phyloP scores from a whole-genome alignment of 805 yeast species.

The Priceomyces carsonii region DNA sequence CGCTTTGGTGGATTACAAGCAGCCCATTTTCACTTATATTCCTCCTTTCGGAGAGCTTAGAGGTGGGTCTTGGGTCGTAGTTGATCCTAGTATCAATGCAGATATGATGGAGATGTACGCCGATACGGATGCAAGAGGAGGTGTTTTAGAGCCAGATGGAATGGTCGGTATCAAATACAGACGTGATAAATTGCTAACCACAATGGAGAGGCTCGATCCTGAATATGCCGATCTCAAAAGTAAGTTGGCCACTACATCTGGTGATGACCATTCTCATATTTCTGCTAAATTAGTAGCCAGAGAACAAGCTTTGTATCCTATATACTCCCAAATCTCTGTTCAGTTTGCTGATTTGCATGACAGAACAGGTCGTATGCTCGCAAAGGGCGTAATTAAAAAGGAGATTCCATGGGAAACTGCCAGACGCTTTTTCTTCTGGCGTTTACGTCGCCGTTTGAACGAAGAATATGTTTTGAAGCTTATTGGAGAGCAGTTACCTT shows the following conservation, averaged over 20 bases:
- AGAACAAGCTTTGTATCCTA: constrained; percentile 78
- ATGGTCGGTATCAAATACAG: constrained; percentile 98
- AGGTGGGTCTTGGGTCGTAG: constrained; percentile 99
- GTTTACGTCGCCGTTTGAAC: constrained; percentile 91
- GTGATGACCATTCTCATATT: constrained; percentile 67
- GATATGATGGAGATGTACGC: constrained; percentile 99
- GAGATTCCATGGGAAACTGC: constrained; percentile 84
- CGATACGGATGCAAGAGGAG: constrained; percentile 92
- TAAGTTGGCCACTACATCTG: constrained; percentile 53
- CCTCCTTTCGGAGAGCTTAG: constrained; percentile 98
- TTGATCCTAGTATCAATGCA: constrained; percentile 94
- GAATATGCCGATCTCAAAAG: constrained; percentile 68
- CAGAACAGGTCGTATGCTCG: constrained; percentile 95
- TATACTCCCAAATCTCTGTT: constrained; percentile 87
- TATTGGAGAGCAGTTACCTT: constrained; percentile 60
- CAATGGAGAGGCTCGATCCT: constrained; percentile 87
- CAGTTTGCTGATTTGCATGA: constrained; percentile 99
- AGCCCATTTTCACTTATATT: constrained; percentile 94
- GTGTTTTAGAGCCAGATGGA: constrained; percentile 98
- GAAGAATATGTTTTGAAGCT: constrained; percentile 85
- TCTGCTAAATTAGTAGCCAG: constrained; percentile 71
- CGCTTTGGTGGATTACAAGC: constrained; percentile 92
- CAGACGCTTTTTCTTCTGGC: constrained; percentile 98
- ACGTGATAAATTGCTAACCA: constrained; percentile 85
- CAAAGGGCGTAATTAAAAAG: constrained; percentile 86